Conservation (phyloP, 495 filamentous ascomycete species). For the Neurospora tetrasperma region DNA sequence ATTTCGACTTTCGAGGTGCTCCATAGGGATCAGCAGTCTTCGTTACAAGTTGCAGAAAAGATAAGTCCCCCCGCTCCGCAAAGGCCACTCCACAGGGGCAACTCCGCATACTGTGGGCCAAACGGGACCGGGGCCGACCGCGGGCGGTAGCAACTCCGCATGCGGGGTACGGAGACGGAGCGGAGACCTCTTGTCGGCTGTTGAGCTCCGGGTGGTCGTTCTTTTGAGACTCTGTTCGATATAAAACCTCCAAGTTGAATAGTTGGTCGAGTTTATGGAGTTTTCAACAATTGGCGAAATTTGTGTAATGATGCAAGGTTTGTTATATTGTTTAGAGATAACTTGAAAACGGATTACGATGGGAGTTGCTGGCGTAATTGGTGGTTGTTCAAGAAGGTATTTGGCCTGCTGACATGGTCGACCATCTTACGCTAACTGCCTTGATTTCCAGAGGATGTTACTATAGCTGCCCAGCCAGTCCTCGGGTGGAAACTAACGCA, state of each 20-base stretch:
- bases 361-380: background rate
- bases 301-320: background rate
- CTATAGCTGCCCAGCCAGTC: background rate
- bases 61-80: background rate
- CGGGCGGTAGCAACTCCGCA: background rate
- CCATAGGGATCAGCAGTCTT: background rate
- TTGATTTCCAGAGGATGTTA: background rate
- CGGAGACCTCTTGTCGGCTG: background rate
- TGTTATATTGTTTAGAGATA: background rate
- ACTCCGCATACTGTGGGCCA: background rate
- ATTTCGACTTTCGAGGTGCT: background rate
- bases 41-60: background rate
- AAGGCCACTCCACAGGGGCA: background rate
- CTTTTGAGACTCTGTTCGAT: background rate
- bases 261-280: too few relatives aligned
- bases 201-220: background rate
- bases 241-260: background rate
- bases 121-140: background rate
- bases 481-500: background rate
- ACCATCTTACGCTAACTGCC: background rate
- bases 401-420: background rate
- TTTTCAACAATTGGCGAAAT: too few relatives aligned
- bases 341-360: background rate
- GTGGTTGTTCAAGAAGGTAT: background rate
- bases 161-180: background rate